phyloP scores from a whole-genome alignment of 2,329 filamentous ascomycete species.

The Calonectria hawksworthii region DNA sequence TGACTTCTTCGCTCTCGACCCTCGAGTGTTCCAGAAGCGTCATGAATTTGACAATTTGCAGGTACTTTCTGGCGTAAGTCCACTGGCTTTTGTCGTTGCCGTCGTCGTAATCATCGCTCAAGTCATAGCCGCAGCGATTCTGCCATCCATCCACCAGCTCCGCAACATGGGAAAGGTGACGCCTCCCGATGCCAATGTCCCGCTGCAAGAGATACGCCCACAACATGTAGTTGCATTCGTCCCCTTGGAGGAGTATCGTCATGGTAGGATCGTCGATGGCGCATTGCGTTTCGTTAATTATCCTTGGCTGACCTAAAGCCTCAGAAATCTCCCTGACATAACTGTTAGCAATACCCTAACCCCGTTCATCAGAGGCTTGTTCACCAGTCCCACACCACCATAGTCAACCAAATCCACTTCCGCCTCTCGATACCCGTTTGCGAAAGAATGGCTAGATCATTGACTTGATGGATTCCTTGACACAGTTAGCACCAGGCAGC shows the following conservation, averaged over 20 bases:
- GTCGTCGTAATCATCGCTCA: background rate
- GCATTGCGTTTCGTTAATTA: too few relatives aligned
- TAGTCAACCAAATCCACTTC: background rate
- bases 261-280: too few relatives aligned
- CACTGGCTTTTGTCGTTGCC: background rate
- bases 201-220: too few relatives aligned
- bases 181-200: background rate
- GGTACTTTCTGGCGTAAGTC: background rate
- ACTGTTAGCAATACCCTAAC: background rate
- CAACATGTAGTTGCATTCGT: too few relatives aligned
- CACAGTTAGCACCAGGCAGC: background rate
- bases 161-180: background rate
- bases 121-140: background rate
- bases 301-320: background rate
- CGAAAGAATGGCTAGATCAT: background rate
- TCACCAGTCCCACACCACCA: background rate
- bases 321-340: background rate
- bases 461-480: background rate
- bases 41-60: background rate
- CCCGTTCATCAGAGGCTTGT: too few relatives aligned
- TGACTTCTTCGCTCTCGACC: background rate
- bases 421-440: fast-evolving
- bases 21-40: background rate
- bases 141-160: background rate
- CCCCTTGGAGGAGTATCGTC: too few relatives aligned